Evolutionary conservation across 805 yeast species (phyloP), one percentile per base, ranked within the genome.

Genomic region (Saturnispora hagleri): DNA sequence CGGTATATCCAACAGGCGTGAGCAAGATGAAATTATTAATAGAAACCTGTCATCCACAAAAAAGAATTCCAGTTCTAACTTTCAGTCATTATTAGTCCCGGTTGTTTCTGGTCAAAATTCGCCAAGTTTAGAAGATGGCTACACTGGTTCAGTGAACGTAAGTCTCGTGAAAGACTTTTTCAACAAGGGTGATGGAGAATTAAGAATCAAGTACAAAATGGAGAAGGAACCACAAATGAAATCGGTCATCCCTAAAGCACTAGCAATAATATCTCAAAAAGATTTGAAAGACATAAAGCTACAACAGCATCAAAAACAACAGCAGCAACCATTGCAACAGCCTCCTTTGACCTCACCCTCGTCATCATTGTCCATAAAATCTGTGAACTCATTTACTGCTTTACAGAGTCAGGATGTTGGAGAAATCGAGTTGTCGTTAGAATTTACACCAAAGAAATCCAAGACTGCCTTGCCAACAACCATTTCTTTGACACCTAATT

Each of bases 11-110:
- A 44, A 49, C 47, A 28, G 42, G 31, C 31, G 44, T 28, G 42
- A 53, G 27, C 58, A 56, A 45, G 57, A 56, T 46, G 53, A 48
- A 43, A 53, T 56, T n/a, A 56, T 56, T 10, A 46, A 50, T 42
- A 51, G 54, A 34, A 50, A 45, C 33, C 15, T 48, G 9, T 43
- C 53, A 17, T 50, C 34, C 41, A 43, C 12, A 26, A 50, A 47
- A 41, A 53, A 43, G 45, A 33, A 44, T 44, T 7, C 7, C 5
- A 27, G 33, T 8, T 27, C 27, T 4, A 22, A 6, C 18, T 38
- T 18, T 26, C 38, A 35, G 5, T 31, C 33, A 27, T 20, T 51
- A 18, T 34, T 46, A 18, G 28, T 47, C 8, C 57, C 53, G 9
- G 17, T 50, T 10, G 18, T 50, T 10, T 35, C 46, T 2, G 57